These are phyloP conservation scores for Solanum medicagineum DNA, from an alignment of 257 asterid genomes.

Conservation along the genomic window DNA sequence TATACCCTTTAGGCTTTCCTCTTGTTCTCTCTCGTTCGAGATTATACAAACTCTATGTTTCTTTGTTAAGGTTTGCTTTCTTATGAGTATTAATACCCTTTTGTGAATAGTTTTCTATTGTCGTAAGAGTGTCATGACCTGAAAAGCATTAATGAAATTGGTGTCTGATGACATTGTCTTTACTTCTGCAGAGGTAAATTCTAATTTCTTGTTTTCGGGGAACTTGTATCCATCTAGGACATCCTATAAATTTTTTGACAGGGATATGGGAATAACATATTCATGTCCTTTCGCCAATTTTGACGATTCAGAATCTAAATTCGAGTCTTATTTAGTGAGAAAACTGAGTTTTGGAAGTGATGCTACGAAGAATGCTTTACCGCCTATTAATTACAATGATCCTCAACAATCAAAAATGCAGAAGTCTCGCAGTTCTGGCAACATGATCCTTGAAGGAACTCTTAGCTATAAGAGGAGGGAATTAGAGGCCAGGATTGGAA, in stretches of 20 bases:
- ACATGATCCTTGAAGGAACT: constrained; percentile 37
- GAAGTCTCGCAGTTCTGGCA: constrained; percentile 33
- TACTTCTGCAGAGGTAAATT: not conserved
- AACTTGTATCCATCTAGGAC: not conserved
- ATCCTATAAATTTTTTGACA: constrained; percentile 2
- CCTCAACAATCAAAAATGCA: constrained; percentile 10
- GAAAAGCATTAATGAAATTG: not conserved
- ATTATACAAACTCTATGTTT: not conserved
- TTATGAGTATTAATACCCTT: not conserved
- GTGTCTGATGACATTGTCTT: not conserved
- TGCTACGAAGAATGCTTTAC: constrained; percentile 9
- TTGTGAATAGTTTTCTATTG: not conserved
- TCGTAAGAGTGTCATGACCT: not conserved
- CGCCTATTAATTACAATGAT: constrained; percentile 22
- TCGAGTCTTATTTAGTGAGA: constrained; percentile 27
- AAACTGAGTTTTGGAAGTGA: constrained; percentile 24
- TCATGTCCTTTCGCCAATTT: constrained; percentile 23
- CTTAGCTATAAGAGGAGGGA: constrained; percentile 37
- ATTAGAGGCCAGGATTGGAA: constrained; percentile 32
- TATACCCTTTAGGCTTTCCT: not conserved
- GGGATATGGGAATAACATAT: constrained; percentile 56
- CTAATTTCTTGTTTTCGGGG: not conserved
- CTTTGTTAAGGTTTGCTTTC: not conserved
- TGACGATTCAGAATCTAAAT: constrained; percentile 28
- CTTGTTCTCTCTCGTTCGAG: not conserved